Evolutionary conservation across 177 flowering plant genomes (phyloP).

Genomic region (Vitis hybrid): DNA sequence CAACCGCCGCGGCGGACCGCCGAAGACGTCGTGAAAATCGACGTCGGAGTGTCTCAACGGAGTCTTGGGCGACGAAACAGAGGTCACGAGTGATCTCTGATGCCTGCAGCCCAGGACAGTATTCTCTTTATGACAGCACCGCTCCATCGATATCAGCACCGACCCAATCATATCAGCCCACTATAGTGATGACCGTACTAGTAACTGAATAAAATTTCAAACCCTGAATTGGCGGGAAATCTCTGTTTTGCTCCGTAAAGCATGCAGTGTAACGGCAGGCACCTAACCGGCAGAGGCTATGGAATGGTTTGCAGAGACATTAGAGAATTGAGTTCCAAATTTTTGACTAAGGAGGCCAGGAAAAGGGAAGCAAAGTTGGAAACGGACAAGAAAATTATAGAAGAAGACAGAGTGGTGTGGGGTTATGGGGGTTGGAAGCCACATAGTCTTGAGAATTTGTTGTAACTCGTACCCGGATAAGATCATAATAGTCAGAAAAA

Average conservation of each 20-base stretch:
- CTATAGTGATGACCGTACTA: no score
- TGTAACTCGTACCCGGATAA: slow-evolving; percentile 8
- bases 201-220: neutral
- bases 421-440: slow-evolving; percentile 15
- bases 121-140: slow-evolving; percentile 38
- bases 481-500: slow-evolving; percentile 1
- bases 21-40: slow-evolving; percentile 84
- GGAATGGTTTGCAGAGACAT: slow-evolving; percentile 5
- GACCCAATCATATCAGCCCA: neutral
- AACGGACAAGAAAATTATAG: slow-evolving; percentile 9
- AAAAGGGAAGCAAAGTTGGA: slow-evolving; percentile 1
- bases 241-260: neutral
- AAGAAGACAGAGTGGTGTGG: slow-evolving; percentile 10
- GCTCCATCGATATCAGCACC: slow-evolving; percentile 34
- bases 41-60: slow-evolving; percentile 38
- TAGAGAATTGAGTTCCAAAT: neutral
- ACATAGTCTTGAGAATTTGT: slow-evolving; percentile 6
- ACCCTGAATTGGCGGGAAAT: slow-evolving; percentile 18
- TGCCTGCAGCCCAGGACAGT: slow-evolving; percentile 35
- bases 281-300: neutral
- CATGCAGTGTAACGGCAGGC: neutral
- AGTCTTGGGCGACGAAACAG: slow-evolving; percentile 16
- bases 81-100: slow-evolving; percentile 24
- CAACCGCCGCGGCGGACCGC: slow-evolving; percentile 83
- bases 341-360: neutral